Evolutionary conservation across 768 basidiomycete genomes (phyloP), one percentile per base, ranked within the genome.

Genomic region (Hemileccinum rubropunctum): DNA sequence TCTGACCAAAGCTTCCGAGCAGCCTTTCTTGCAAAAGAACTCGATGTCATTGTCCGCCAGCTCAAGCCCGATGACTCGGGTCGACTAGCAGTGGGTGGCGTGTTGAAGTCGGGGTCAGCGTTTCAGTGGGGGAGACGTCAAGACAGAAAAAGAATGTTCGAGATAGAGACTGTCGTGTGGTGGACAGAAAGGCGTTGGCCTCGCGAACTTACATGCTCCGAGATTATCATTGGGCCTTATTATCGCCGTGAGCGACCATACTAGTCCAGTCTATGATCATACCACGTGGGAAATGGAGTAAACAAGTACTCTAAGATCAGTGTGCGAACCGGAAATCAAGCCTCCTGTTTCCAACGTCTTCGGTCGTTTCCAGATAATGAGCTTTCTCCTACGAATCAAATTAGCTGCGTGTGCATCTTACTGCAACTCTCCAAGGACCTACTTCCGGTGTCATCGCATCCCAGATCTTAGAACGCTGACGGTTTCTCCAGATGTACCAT

Each of bases 321-420:
- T 84, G 81, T 6, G 75, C 77, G 52, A 86, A 85, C 13, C 81
- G 71, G 69, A 84, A 85, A 57, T 85, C 81, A 51, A 85, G 62
- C 32, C 81, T 67, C 52, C 75, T 63, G 55, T 83, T 86, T 21
- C 84, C 83, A 54, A 74, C 68, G 47, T 87, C 83, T 28, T 71
- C 76, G 0, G 56, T 58, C 6, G 51, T 58, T 6, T 30, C 36
- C 36, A 58, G 6, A n/a, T 88, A 87, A 17, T 80, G 66, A 38
- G 72, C 68, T 58, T 76, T 78, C 60, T 83, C 75, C 81, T 83
- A 57, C n/a, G 15, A 9, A 39, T 64, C 35, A 6, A 9, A 10
- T 52, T 35, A 58, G 9, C 3, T 13, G 20, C 27, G n/a, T n/a
- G 26, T 2, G 14, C 26, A 41, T 4, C 2, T 32, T 26, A 26